Evolutionary conservation across 2,329 filamentous ascomycete species (phyloP), one percentile per base, ranked within the genome.

Genomic region (Mycosphaerelloides madeirae): DNA sequence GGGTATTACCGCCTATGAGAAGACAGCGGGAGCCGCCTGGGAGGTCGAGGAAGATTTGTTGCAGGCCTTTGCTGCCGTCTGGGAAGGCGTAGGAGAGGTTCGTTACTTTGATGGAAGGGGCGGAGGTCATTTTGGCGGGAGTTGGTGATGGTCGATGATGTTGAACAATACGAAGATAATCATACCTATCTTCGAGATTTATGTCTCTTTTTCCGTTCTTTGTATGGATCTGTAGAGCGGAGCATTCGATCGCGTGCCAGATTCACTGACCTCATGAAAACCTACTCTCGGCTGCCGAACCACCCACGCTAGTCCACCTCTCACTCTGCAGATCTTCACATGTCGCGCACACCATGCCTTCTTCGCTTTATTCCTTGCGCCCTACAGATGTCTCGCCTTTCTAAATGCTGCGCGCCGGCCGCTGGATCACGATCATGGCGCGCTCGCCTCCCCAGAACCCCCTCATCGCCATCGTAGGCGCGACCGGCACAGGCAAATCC

Each of bases 401-500:
- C 22, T 25, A 25, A 12, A 44, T 44, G 35, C 32, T 52, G 46
- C 45, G 44, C 16, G 3, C 19, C n/a, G 40, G 25, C 34, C 28
- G 41, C 40, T 34, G 35, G 29, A 16, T 16, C 15, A 42, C 46
- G 3, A 54, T 14, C 6, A 60, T 59, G 58, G 48, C 55, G 15
- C 54, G 51, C 16, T 16, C 38, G 19, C 53, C 52, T 29, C 56
- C 54, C n/a, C 46, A 35, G 8, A 48, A 50, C 11, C 85, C 88
- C 18, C 70, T 96, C 51, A 76, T 97, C 58, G 82, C 87, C 38
- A 78, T 97, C 49, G 76, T 96, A 38, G 91, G 91, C 55, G 86
- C 90, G 37, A 97, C 91, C 8, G 91, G 90, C 46, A 96, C 90
- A 1, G 91, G 91, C 50, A 95, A 95, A 69, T 95, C 89, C 31